Conservation (phyloP, 805 yeast genomes). For the Cyberlindnera misumaiensis region DNA sequence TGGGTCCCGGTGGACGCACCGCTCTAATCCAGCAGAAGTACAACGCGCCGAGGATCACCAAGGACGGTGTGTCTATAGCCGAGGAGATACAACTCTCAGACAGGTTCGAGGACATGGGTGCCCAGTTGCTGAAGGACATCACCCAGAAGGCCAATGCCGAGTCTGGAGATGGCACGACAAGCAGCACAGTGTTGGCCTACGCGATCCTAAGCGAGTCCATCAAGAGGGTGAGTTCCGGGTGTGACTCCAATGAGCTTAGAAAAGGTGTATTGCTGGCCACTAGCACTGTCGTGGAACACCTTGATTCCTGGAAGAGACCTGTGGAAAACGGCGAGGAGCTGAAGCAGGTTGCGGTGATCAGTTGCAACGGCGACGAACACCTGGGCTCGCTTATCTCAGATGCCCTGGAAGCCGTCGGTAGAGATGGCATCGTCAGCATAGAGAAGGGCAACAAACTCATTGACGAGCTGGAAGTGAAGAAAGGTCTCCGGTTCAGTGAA, state of each 20-base stretch:
- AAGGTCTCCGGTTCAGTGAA: constrained; percentile 98
- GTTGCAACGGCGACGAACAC: constrained; percentile 94
- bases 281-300: constrained; percentile 80
- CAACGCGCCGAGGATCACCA: constrained; percentile 96
- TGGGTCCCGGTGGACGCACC: constrained; percentile 97
- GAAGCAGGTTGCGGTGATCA: constrained; percentile 96
- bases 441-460: constrained; percentile 96
- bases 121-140: constrained; percentile 90
- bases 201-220: constrained; percentile 93
- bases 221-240: constrained; percentile 96
- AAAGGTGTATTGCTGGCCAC: constrained; percentile 97
- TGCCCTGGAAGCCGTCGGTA: constrained; percentile 98
- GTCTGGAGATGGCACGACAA: constrained; percentile 98
- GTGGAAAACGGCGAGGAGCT: constrained; percentile 91
- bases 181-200: constrained; percentile 94
- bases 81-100: constrained; percentile 74
- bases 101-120: constrained; percentile 95
- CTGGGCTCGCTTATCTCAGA: constrained; percentile 86
- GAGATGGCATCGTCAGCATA: constrained; percentile 97
- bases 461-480: constrained; percentile 94
- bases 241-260: constrained; percentile 98
- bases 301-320: constrained; percentile 82
- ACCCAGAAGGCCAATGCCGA: constrained; percentile 95
- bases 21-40: constrained; percentile 94
- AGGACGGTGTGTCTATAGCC: constrained; percentile 98